Evolutionary conservation across 208 protist genomes (phyloP), one percentile per base, ranked within the genome.

Genomic region (Crithidia thermophila): DNA sequence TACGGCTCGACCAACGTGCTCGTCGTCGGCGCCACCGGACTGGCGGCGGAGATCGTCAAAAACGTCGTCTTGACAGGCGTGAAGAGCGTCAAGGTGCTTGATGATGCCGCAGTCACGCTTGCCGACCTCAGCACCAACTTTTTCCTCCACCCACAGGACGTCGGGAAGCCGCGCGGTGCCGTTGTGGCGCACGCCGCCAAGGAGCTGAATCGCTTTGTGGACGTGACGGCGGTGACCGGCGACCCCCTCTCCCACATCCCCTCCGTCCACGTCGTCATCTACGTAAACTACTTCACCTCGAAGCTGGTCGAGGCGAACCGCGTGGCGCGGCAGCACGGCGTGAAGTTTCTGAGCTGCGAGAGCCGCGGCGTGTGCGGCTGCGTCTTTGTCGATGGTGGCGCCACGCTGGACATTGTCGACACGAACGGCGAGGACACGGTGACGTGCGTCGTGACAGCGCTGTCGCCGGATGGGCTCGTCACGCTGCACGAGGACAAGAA

Each of bases 201-300:
- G 64, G 93, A 97, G 68, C 76, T 98, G 11, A 98, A 97, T 62
- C 84, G 84, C 27, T 97, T 94, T 66, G 90, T 97, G 3, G 64
- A 81, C 4, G 86, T 98, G 6, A 65, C 71, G 13, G 61, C 76
- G 7, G 81, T 81, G 18, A 67, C 23, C 10, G 62, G 68, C 31
- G 72, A 67, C 33, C 51, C 64, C 13, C 42, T 88, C 31, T 30
- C 47, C 6, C 46, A 67, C 27, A 78, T 84, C 10, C 69, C 69
- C 16, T 18, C 27, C 8, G 69, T 43, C 20, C 80, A 97, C 60
- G 89, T 94, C 18, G 90, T 95, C 14, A 51, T 97, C 30, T 97
- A 89, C 79, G 79, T 75, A 4, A 91, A 95, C 67, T 59, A 81
- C 25, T 81, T 67, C 60, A 95, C 83, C 16, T 67, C 84, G 1